Conservation (phyloP, 768 basidiomycete genomes). For the Mycena venus region DNA sequence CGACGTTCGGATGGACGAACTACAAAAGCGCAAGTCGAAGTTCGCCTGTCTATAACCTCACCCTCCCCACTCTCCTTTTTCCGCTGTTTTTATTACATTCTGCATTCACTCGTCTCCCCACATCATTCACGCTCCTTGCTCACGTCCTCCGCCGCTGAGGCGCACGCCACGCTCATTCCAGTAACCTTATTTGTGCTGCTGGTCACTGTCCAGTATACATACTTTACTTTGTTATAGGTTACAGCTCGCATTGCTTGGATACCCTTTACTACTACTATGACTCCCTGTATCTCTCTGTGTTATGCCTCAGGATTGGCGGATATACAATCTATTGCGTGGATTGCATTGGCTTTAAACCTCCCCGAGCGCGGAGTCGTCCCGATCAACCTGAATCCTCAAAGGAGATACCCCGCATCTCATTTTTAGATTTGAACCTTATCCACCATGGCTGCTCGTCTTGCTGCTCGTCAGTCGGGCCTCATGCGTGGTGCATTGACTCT, state of each 20-base stretch:
- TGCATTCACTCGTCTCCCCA: constrained; percentile 24
- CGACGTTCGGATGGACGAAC: constrained; percentile 89
- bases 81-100: constrained; percentile 32
- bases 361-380: too few relatives aligned
- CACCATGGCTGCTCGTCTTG: constrained; percentile 25
- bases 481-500: constrained; percentile 29
- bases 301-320: constrained; percentile 35
- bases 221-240: constrained; percentile 48
- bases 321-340: constrained; percentile 6
- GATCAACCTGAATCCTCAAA: background rate
- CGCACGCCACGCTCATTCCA: constrained; percentile 51
- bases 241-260: constrained; percentile 39
- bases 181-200: constrained; percentile 36
- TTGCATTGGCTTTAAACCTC: too few relatives aligned
- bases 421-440: background rate
- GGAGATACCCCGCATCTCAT: constrained; percentile 2
- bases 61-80: constrained; percentile 22
- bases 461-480: constrained; percentile 16
- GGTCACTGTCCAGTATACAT: constrained; percentile 35
- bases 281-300: constrained; percentile 50
- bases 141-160: constrained; percentile 43
- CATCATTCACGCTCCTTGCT: constrained; percentile 39
- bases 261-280: constrained; percentile 52
- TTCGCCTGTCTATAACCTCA: constrained; percentile 83
- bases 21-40: constrained; percentile 89